Evolutionary conservation across 2,329 filamentous ascomycete genomes (phyloP).

Genomic region (Venturiaceae sp.): DNA sequence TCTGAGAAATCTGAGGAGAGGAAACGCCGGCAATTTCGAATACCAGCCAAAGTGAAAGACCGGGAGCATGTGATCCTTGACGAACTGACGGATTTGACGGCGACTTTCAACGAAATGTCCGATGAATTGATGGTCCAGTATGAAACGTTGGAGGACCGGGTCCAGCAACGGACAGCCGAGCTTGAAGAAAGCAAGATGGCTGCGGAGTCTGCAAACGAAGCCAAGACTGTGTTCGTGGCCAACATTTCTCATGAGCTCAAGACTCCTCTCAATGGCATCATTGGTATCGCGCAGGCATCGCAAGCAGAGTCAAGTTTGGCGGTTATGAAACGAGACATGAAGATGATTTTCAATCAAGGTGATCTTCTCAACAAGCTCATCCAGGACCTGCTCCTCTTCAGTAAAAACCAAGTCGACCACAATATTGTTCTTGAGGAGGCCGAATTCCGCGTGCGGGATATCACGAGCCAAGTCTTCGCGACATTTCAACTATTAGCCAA

Average conservation of each 20-base stretch:
- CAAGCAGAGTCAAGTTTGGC: constrained; percentile 37
- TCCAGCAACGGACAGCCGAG: constrained; percentile 71
- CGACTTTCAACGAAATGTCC: constrained; percentile 88
- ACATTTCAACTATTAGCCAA: constrained; percentile 87
- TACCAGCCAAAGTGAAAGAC: constrained; percentile 73
- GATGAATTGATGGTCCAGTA: constrained; percentile 86
- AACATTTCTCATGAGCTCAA: constrained; percentile 86
- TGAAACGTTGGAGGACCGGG: constrained; percentile 71
- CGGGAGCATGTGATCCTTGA: constrained; percentile 69
- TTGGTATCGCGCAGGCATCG: constrained; percentile 47
- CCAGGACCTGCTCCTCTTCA: constrained; percentile 80
- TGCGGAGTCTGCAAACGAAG: constrained; percentile 89
- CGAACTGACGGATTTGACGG: constrained; percentile 72
- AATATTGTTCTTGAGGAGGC: constrained; percentile 72
- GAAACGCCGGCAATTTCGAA: constrained; percentile 58
- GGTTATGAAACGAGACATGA: constrained; percentile 72
- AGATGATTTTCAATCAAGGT: constrained; percentile 80
- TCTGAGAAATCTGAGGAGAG: constrained; percentile 27
- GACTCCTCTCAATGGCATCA: constrained; percentile 88
- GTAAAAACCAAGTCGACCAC: constrained; percentile 88
- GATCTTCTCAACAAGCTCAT: constrained; percentile 78
- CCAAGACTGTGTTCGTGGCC: constrained; percentile 94
- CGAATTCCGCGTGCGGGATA: constrained; percentile 76
- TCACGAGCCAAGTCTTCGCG: constrained; percentile 69
- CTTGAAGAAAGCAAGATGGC: constrained; percentile 84